Conservation (phyloP, 208 protist species). For the Acanthamoeba sp. region DNA sequence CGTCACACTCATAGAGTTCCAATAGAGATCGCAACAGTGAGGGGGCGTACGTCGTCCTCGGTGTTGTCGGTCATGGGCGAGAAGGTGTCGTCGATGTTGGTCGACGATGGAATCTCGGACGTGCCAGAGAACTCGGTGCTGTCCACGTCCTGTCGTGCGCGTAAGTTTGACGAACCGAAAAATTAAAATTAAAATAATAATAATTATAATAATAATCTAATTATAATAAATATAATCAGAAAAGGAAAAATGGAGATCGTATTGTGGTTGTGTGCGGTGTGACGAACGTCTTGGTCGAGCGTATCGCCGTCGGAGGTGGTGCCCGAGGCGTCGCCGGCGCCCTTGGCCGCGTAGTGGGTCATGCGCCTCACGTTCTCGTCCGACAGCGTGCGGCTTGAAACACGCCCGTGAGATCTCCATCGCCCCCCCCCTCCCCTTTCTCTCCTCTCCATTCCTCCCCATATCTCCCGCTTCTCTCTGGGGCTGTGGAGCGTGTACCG, state of each 20-base stretch:
- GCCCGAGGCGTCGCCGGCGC: neutral
- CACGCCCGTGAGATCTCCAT: neutral
- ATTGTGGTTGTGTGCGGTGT: no score
- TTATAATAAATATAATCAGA: neutral
- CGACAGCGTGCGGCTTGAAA: neutral
- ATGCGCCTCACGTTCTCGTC: slow-evolving; percentile 49
- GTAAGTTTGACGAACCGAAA: no score
- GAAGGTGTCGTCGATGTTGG: slow-evolving; percentile 19
- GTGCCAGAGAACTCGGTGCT: slow-evolving; percentile 42
- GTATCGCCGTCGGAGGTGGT: slow-evolving; percentile 32
- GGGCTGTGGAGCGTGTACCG: neutral
- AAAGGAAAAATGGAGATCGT: neutral
- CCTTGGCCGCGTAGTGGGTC: neutral
- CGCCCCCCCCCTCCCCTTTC: no score
- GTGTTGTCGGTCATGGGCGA: slow-evolving; percentile 32
- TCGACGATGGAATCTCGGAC: neutral
- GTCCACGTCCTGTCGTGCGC: neutral
- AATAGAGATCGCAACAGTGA: neutral
- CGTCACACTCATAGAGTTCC: neutral
- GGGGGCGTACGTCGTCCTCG: slow-evolving; percentile 1
- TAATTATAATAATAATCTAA: neutral
- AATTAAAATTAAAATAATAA: no score
- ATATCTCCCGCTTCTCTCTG: no score
- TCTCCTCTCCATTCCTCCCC: no score
- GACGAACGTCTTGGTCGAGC: slow-evolving; percentile 34